Conservation (phyloP, 495 filamentous ascomycete genomes). For the Trichoderma erinaceum region DNA sequence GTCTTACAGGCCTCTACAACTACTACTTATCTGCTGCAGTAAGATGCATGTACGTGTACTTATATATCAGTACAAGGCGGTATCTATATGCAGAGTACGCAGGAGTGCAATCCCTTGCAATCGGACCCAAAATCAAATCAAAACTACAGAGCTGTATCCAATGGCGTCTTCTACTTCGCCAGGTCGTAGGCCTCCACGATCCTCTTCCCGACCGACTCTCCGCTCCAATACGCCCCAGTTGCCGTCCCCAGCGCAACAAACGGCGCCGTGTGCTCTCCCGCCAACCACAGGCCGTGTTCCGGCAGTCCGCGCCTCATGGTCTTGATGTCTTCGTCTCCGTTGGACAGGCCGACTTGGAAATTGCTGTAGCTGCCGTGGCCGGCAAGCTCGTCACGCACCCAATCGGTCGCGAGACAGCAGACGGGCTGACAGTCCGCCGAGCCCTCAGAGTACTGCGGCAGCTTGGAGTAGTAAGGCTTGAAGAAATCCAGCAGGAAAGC, state of each 20-base stretch:
- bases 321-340: conserved; percentile 69
- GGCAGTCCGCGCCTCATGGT: conserved; percentile 63
- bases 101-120: too few species aligned
- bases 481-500: conserved; percentile 55
- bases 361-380: conserved; percentile 89
- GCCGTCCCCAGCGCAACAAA: conserved; percentile 83
- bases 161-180: neutral
- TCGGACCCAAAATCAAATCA: neutral
- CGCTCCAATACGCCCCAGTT: conserved; percentile 89
- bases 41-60: neutral
- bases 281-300: conserved; percentile 75
- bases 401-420: conserved; percentile 63
- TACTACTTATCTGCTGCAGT: too few species aligned
- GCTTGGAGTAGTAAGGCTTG: conserved; percentile 66
- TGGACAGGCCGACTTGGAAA: conserved; percentile 70
- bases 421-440: conserved; percentile 55
- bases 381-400: conserved; percentile 75
- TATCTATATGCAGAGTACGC: too few species aligned
- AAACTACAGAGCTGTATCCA: neutral
- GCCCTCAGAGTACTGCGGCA: conserved; percentile 55
- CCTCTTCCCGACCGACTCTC: conserved; percentile 67
- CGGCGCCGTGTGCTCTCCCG: conserved; percentile 89
- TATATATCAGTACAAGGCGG: neutral
- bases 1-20: too few species aligned
- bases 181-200: conserved; percentile 39